These are phyloP conservation scores for Avena atlantica DNA, from an alignment of 176 grass and related monocot genomes.

Conservation along the genomic window DNA sequence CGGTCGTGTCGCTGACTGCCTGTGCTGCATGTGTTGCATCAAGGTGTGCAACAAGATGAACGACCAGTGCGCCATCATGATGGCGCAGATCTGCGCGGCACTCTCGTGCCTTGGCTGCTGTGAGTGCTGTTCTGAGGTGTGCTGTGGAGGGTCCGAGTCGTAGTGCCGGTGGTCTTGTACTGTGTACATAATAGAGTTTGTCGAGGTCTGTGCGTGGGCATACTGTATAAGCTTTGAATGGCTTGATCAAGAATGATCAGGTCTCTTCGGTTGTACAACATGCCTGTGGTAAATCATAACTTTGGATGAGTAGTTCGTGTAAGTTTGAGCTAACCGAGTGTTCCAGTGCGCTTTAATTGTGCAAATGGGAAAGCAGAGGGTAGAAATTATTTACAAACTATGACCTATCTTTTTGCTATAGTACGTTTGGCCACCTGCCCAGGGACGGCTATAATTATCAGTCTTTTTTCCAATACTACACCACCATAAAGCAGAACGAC, in stretches of 20 bases:
- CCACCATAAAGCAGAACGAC: too few species aligned
- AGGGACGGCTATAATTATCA: too few species aligned
- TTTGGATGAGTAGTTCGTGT: neutral
- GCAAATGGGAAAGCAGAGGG: neutral
- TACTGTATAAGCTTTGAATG: constrained; percentile 21
- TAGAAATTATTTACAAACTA: neutral
- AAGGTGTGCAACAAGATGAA: constrained; percentile 73
- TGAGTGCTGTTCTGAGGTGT: constrained; percentile 77
- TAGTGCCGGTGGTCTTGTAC: constrained; percentile 34
- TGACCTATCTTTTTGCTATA: too few species aligned
- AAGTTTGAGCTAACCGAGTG: neutral
- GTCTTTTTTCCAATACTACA: too few species aligned
- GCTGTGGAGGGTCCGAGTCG: constrained; percentile 57
- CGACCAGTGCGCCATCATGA: constrained; percentile 67
- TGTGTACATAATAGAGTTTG: constrained; percentile 47
- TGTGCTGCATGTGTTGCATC: constrained; percentile 89
- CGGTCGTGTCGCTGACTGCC: constrained; percentile 49
- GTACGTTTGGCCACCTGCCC: too few species aligned
- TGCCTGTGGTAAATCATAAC: neutral
- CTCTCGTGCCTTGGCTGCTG: constrained; percentile 81
- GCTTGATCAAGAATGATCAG: constrained; percentile 31
- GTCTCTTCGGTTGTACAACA: constrained; percentile 25
- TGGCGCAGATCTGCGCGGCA: constrained; percentile 67
- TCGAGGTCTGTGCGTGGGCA: neutral
- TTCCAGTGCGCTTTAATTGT: neutral